Evolutionary conservation across 352 stramenopile species (phyloP).

Genomic region (Globisporangium cystogenes): DNA sequence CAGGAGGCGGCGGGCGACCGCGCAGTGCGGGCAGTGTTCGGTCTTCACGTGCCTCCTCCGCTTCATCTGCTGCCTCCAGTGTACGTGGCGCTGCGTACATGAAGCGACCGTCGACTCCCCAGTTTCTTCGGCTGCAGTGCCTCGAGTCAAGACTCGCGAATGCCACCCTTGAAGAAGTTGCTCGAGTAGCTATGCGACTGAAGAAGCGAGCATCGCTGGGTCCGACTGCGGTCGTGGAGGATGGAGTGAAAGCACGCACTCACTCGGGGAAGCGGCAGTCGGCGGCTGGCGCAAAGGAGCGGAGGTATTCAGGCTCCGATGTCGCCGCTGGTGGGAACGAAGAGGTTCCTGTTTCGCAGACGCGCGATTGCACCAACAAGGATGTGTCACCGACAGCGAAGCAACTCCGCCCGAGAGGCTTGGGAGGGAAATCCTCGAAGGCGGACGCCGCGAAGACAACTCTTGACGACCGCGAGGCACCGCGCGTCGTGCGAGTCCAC

Average conservation of each 20-base stretch:
- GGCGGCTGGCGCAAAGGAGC: slow-evolving; percentile 8
- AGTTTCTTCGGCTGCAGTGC: slow-evolving; percentile 65
- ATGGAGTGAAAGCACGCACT: slow-evolving; percentile 5
- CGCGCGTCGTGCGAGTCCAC: slow-evolving; percentile 46
- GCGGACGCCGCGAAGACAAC: slow-evolving; percentile 8
- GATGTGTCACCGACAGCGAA: slow-evolving; percentile 6
- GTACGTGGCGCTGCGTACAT: slow-evolving; percentile 55
- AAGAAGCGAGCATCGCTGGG: slow-evolving; percentile 33
- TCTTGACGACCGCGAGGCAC: slow-evolving; percentile 17
- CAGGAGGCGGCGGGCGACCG: slow-evolving; percentile 19
- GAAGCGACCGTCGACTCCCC: slow-evolving; percentile 44
- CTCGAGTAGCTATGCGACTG: slow-evolving; percentile 10
- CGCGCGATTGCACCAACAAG: background rate
- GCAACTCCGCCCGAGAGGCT: background rate
- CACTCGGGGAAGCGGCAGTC: slow-evolving; percentile 2
- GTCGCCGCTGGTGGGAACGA: slow-evolving; percentile 9
- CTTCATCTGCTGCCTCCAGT: slow-evolving; percentile 15
- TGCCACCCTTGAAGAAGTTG: slow-evolving; percentile 3
- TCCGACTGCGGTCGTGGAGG: slow-evolving; percentile 5
- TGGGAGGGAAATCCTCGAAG: background rate
- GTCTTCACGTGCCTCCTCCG: slow-evolving; percentile 12
- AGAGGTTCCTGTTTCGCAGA: slow-evolving; percentile 4
- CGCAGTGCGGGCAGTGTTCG: slow-evolving; percentile 54
- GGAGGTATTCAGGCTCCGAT: slow-evolving; percentile 41
- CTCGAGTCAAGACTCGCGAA: slow-evolving; percentile 44